Evolutionary conservation across 345 rosid genomes (phyloP).

Genomic region (Eucalyptus pauciflora): DNA sequence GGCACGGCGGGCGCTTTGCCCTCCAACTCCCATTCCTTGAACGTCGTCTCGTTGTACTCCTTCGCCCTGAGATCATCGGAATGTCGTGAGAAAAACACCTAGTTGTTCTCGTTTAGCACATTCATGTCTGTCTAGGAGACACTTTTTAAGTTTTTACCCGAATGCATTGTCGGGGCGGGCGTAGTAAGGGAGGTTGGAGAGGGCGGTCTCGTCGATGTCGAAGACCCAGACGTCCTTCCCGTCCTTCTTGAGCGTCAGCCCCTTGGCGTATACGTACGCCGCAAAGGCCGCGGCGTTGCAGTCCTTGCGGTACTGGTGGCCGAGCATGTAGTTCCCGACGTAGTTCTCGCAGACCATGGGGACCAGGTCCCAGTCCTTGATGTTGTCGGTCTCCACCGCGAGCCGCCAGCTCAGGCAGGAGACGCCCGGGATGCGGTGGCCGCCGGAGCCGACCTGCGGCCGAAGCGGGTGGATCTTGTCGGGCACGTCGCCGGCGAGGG

Average conservation of each 20-base stretch:
- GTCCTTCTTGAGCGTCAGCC: conserved; percentile 9
- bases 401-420: conserved; percentile 31
- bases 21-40: background rate
- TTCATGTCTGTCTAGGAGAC: fast-evolving
- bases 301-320: conserved; percentile 22
- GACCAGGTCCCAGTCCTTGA: conserved; percentile 7
- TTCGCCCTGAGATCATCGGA: background rate
- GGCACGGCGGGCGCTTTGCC: conserved; percentile 25
- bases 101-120: background rate
- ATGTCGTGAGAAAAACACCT: background rate
- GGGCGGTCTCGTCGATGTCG: conserved; percentile 53
- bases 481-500: background rate
- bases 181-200: conserved; percentile 49
- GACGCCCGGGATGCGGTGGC: background rate
- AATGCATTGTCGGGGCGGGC: conserved; percentile 17
- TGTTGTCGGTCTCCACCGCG: conserved; percentile 32
- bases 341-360: conserved; percentile 19
- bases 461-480: background rate
- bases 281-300: background rate
- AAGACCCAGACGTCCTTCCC: conserved; percentile 49
- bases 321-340: conserved; percentile 28
- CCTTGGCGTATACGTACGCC: conserved; percentile 9
- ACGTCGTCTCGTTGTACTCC: background rate
- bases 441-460: background rate
- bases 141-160: conserved; percentile 16